Evolutionary conservation across 2,329 filamentous ascomycete genomes (phyloP).

Genomic region (Calonectria henricotiae): DNA sequence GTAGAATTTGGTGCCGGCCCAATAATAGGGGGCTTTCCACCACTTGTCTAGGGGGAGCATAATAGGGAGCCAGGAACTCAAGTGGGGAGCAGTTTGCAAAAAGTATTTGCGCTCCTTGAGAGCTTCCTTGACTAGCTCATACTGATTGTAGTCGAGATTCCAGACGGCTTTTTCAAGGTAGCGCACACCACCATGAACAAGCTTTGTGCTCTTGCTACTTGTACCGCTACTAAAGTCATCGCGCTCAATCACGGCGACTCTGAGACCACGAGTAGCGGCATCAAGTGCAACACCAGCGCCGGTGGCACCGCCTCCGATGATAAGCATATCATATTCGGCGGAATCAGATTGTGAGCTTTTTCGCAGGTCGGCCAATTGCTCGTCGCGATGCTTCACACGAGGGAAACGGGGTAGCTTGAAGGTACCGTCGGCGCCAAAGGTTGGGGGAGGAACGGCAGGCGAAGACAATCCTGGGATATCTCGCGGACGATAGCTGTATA

Average conservation of each 20-base stretch:
- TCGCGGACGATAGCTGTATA: slow-evolving; percentile 76
- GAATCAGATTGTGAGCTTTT: slow-evolving; percentile 54
- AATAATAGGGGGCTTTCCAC: slow-evolving; percentile 86
- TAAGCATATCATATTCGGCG: slow-evolving; percentile 77
- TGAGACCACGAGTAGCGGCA: slow-evolving; percentile 80
- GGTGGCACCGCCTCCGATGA: slow-evolving; percentile 82
- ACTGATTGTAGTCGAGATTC: slow-evolving; percentile 83
- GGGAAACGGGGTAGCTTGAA: slow-evolving; percentile 79
- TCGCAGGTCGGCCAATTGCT: slow-evolving; percentile 76
- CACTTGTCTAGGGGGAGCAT: slow-evolving; percentile 83
- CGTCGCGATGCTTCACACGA: slow-evolving; percentile 73
- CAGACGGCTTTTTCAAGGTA: slow-evolving; percentile 84
- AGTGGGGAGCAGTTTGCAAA: slow-evolving; percentile 81
- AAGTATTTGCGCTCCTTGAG: slow-evolving; percentile 84
- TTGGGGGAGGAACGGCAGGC: slow-evolving; percentile 79
- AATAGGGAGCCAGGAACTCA: slow-evolving; percentile 82
- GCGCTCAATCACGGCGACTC: slow-evolving; percentile 80
- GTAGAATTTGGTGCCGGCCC: slow-evolving; percentile 86
- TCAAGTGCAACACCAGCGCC: slow-evolving; percentile 81
- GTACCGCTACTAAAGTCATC: slow-evolving; percentile 84
- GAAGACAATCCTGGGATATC: slow-evolving; percentile 81
- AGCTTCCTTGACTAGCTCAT: slow-evolving; percentile 80
- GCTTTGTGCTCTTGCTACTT: slow-evolving; percentile 83
- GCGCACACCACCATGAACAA: slow-evolving; percentile 83
- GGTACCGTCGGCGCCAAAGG: slow-evolving; percentile 78